Evolutionary conservation across 2,329 filamentous ascomycete genomes (phyloP), one percentile per base, ranked within the genome.

Genomic region (Botrytis fabae): DNA sequence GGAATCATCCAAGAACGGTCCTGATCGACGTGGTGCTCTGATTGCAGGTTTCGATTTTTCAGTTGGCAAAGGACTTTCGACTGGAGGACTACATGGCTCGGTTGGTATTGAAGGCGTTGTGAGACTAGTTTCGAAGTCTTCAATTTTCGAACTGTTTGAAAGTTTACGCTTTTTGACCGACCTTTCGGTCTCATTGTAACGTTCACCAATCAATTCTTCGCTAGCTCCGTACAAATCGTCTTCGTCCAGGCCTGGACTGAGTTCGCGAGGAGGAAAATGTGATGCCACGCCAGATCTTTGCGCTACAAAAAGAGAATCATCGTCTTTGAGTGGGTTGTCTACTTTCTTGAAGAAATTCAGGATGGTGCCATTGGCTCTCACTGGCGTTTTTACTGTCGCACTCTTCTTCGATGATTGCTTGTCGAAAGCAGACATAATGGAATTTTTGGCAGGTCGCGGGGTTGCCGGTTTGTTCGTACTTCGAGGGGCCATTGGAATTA

Each of bases 281-380:
- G 42, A 4, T 44, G 10, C 32, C 22, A n/a, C 73, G 70, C 76
- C 76, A 74, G 74, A 80, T 74, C 76, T 77, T 73, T 78, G 81
- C 38, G 84, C 82, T 4, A 85, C 81, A 72, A 93, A 92, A 16
- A 92, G 85, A 32, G 85, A 84, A 72, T 90, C 84, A 32, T 72
- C 70, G 75, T 91, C 86, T 73, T 86, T 83, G 70, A 80, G 40
- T 18, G 78, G 82, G 0, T 82, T 82, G 20, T 87, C 86, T 0
- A 88, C 85, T 79, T 93, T 94, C 78, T 92, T 90, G 80, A 94
- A 94, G 81, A 93, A 94, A 75, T 83, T 93, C 22, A 93, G 82
- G 46, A 94, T 93, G 75, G 90, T 93, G 10, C 85, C 85, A 77
- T 93, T 93, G 0, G 84, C 83, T 71, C 79, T 81, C 8, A 66